Base-by-base conservation (phyloP, 306 rosid genomes). In the Senna tora region DNA sequence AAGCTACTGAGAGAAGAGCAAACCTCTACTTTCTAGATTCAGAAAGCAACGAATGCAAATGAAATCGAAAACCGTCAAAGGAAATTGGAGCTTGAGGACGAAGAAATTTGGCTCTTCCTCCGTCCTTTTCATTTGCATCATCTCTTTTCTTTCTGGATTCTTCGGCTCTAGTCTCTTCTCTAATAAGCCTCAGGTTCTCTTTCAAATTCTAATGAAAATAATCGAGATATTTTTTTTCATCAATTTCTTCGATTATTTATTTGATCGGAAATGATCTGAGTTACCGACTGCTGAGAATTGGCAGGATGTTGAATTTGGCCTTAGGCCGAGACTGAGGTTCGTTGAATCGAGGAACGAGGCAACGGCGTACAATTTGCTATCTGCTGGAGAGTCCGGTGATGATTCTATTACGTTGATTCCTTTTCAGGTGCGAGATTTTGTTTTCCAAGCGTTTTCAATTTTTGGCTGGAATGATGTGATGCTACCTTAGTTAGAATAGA, bases 131-230 rank as follows among this genome's bases (percentile, higher is more conserved):
- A 28, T 84, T 22, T 90, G 97, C 85, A 66, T 76, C 69, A 83
- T 79, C 85, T 88, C 81, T 86, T 93, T 89, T 84, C 65, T 89
- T 5, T 82, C 87, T 14, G 96, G 96, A 64, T 84, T 90, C 79
- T 87, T 78, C 58, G 84, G 80, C 69, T 84, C 93, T 7, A n/a
- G 74, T 77, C 83, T 87, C 72, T 72, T 91, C 39, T 4, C 39
- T 36, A 0, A 36, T 36, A 0, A 36, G 75, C 79, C 83, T 79
- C 62, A 22, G 75, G 72, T 84, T 19, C 63, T 34, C 20, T 32
- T 67, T 67, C 70, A 7, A 56, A 43, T 41, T 49, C 33, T 41
- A 11, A 56, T 68, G 3, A 0, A 14, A 50, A 61, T 7, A 19
- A 57, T 69, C 3, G 17, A 32, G 22, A 21, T 32, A n/a, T n/a